Base-by-base conservation (phyloP, 768 basidiomycete genomes). In the Leccinum barrowsii region DNA sequence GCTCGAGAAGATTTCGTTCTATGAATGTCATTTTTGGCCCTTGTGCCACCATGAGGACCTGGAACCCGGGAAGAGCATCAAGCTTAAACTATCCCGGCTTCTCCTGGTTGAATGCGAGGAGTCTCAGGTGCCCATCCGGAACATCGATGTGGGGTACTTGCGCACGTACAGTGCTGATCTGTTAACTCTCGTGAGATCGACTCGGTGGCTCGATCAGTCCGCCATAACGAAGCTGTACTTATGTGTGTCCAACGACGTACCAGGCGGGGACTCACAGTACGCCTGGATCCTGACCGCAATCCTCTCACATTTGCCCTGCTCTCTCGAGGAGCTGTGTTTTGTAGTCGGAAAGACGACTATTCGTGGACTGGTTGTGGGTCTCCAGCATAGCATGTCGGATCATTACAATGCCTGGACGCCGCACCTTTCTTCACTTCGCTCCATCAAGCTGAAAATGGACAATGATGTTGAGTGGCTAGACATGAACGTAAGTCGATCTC, bases 1-100 rank as follows among this genome's bases (percentile, higher is more conserved):
- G 19, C 70, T 72, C 47, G 54, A 68, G 46, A 17, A 50, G 10
- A 54, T 70, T 2, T 35, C 50, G 12, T 72, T 70, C 26, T 0
- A 42, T 1, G 0, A 0, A 2, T 66, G 66, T 48, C 0, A 1
- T 12, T 46, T 46, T 21, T 7, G 2, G 21, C 44, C 17, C 17
- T 8, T 37, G 32, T 32, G 5, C 32, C 5, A 0, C 32, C 12
- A 4, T 34, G 12, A 5, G 5, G 32, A 34, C 8, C 3, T n/a
- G 19, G 21, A 47, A 10, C 12, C 46, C 46, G 21, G 12, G 46
- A 21, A 47, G 21, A 22, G 19, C 10, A 46, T 46, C 19, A n/a
- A 46, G 12, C 19, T 47, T 17, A n/a, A 12, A 8, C 21, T 47
- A 2, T 22, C 11, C 10, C 19, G 4, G 15, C 21, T 47, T 11